Percentiles rank a stretch among this genome's conserved stretches.
These are phyloP conservation scores for Gomphus bonarii DNA, from an alignment of 1,284 basidiomycete genomes.

Conservation along the genomic window DNA sequence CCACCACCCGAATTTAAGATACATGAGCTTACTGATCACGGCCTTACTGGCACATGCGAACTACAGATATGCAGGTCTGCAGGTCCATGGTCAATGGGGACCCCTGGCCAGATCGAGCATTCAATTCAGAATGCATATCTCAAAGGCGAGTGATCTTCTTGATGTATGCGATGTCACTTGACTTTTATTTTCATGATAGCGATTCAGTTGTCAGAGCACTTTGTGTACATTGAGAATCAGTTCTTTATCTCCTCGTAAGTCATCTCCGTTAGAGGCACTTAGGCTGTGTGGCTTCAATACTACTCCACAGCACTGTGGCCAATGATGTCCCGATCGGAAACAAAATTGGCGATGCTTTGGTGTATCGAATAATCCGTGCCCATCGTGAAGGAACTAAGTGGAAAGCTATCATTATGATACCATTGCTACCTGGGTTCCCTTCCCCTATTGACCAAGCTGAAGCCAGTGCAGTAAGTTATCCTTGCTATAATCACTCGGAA, in stretches of 20 bases:
- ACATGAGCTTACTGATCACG: slow-evolving; percentile 70
- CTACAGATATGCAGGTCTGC: slow-evolving; percentile 94
- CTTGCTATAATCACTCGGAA: neutral
- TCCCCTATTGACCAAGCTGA: slow-evolving; percentile 90
- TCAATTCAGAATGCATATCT: slow-evolving; percentile 95
- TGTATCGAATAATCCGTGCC: slow-evolving; percentile 85
- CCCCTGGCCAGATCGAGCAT: slow-evolving; percentile 75
- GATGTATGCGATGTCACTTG: neutral
- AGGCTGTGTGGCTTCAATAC: neutral
- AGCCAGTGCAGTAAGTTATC: slow-evolving; percentile 68
- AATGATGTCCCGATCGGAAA: slow-evolving; percentile 88
- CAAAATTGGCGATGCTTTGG: slow-evolving; percentile 89
- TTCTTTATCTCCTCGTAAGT: slow-evolving; percentile 90
- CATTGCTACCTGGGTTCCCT: slow-evolving; percentile 88
- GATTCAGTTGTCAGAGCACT: slow-evolving; percentile 91
- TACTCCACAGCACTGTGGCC: slow-evolving; percentile 57
- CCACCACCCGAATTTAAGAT: slow-evolving; percentile 91
- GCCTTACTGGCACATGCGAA: slow-evolving; percentile 93
- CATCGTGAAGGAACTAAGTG: slow-evolving; percentile 75
- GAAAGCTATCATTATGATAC: slow-evolving; percentile 92
- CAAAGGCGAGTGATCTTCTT: slow-evolving; percentile 38
- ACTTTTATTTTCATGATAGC: slow-evolving; percentile 33
- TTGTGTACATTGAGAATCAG: slow-evolving; percentile 95
- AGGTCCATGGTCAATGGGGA: slow-evolving; percentile 95
- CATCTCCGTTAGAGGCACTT: slow-evolving; percentile 1